Percentiles rank a stretch among this genome's conserved stretches.
These are phyloP conservation scores for Sporisorium sorghi DNA, from an alignment of 1,284 basidiomycete species.

Conservation along the genomic window DNA sequence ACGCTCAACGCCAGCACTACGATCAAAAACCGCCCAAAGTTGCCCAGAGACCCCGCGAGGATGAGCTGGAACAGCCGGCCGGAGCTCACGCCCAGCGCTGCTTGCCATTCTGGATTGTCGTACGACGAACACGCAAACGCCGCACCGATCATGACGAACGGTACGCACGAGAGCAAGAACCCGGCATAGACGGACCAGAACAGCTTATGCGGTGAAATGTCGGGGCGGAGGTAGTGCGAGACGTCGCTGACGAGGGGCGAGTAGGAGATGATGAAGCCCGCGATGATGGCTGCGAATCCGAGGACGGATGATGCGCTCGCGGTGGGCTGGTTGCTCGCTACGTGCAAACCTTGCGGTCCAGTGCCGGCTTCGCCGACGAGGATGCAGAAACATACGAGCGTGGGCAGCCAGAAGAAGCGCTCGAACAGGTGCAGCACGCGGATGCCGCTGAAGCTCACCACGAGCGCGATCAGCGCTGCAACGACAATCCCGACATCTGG, in stretches of 20 bases:
- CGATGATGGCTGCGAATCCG: slow-evolving; percentile 74
- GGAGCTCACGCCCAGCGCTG: slow-evolving; percentile 65
- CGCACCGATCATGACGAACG: slow-evolving; percentile 75
- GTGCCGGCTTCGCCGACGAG: slow-evolving; percentile 73
- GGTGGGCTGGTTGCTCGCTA: slow-evolving; percentile 72
- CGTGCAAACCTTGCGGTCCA: slow-evolving; percentile 73
- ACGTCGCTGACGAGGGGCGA: slow-evolving; percentile 69
- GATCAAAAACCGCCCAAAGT: slow-evolving; percentile 86
- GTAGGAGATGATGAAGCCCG: slow-evolving; percentile 74
- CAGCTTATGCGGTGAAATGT: slow-evolving; percentile 72
- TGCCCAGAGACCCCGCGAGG: slow-evolving; percentile 75
- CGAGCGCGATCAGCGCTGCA: slow-evolving; percentile 80
- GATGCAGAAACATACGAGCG: slow-evolving; percentile 77
- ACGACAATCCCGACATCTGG: slow-evolving; percentile 85
- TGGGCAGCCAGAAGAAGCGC: slow-evolving; percentile 80
- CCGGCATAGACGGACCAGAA: slow-evolving; percentile 75
- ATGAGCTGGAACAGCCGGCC: slow-evolving; percentile 82
- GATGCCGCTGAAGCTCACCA: slow-evolving; percentile 84
- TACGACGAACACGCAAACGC: slow-evolving; percentile 74
- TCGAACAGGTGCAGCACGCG: slow-evolving; percentile 78
- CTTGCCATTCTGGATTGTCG: slow-evolving; percentile 73
- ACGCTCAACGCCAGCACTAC: slow-evolving; percentile 81
- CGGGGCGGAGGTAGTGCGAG: slow-evolving; percentile 70
- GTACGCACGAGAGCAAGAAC: slow-evolving; percentile 74
- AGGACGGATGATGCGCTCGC: slow-evolving; percentile 72